Evolutionary conservation across 192 early-diverging fungal species (phyloP), one percentile per base, ranked within the genome.

Genomic region (Rhizophagus sp.): DNA sequence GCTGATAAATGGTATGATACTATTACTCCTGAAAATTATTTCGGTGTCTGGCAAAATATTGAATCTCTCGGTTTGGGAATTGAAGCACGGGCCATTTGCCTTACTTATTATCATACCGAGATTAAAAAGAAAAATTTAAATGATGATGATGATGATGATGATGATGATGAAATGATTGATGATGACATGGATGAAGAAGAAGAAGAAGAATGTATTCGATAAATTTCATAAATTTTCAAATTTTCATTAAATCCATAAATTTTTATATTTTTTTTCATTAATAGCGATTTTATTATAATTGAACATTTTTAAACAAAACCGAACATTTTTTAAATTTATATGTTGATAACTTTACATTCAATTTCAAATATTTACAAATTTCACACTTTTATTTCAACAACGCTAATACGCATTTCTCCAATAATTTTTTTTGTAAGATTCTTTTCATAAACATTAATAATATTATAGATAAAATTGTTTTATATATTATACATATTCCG

Each of bases 1-100:
- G 65, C 41, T 34, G 25, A 78, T 30, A 78, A 78, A 22, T 78
- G 76, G 76, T 78, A 78, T 66, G 61, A 64, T 22, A 61, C 76
- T 17, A 27, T 78, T 25, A 78, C 76, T 30, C 10, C 47, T 24
- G 63, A 78, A 19, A 78, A 78, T 78, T 78, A 78, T 50, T 67
- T 65, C 22, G 61, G 33, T 34, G 64, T 78, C 19, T 66, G 64
- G 36, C 76, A 67, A 39, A 78, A 78, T 78, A 19, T 78, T 22
- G 64, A 78, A 44, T 78, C 15, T 49, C 65, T 78, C 11, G 76
- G 63, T 4, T 49, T 78, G 62, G 61, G 62, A 12, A 22, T 64
- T 17, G 76, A 62, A 24, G 63, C 63, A 1, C 22, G 67, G 11
- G 62, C 33, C 27, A 41, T 78, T n/a, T 65, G 62, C 50, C 64